Evolutionary conservation across 805 yeast species (phyloP).

Genomic region (Lipomyces japonicus): DNA sequence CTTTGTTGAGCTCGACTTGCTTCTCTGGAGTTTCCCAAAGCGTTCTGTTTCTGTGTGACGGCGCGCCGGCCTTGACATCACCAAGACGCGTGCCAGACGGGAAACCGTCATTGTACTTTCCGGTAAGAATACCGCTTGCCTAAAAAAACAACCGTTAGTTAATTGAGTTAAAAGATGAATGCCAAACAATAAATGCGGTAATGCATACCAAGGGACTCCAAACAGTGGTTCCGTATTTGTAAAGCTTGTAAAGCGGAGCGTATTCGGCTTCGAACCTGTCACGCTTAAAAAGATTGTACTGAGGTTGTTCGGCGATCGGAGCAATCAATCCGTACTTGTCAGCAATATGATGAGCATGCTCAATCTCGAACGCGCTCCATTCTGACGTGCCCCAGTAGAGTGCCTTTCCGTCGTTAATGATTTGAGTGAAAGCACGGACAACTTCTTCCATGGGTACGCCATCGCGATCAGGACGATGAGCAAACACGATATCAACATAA

Average conservation of each 20-base stretch:
- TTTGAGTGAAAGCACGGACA: conserved; percentile 37
- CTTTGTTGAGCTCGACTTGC: conserved; percentile 30
- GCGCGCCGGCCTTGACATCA: conserved; percentile 13
- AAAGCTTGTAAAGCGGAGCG: conserved; percentile 33
- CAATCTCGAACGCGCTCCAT: conserved; percentile 38
- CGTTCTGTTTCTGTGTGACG: conserved; percentile 13
- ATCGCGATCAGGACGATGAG: conserved; percentile 36
- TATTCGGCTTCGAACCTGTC: conserved; percentile 35
- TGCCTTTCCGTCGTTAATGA: conserved; percentile 36
- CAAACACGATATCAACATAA: conserved; percentile 37
- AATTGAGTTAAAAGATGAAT: neutral
- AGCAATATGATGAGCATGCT: conserved; percentile 37
- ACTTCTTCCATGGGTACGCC: conserved; percentile 37
- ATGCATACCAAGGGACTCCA: conserved; percentile 32
- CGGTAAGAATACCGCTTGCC: conserved; percentile 37
- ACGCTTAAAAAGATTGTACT: conserved; percentile 32
- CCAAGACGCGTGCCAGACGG: conserved; percentile 32
- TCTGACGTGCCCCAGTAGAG: conserved; percentile 38
- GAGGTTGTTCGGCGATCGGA: conserved; percentile 37
- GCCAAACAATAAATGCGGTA: too few species aligned
- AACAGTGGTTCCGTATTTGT: conserved; percentile 37
- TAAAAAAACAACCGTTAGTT: neutral
- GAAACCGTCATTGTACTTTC: conserved; percentile 35
- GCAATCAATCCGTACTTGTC: conserved; percentile 35
- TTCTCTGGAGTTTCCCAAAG: conserved; percentile 31